Percentiles rank a stretch among this genome's conserved stretches.
Conservation (phyloP, 305 asterid species). For the Fraxinus latifolia region DNA sequence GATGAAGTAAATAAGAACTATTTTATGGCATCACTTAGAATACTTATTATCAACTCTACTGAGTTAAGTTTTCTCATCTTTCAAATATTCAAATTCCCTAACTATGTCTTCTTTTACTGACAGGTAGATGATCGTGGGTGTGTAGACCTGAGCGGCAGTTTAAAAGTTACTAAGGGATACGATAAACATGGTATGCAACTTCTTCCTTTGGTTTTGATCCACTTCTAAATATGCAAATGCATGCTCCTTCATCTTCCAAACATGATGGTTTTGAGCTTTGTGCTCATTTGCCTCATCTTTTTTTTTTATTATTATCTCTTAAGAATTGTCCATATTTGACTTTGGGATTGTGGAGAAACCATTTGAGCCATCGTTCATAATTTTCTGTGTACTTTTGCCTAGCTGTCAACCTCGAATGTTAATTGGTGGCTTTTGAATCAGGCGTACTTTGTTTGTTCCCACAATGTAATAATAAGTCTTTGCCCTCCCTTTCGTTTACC, state of each 20-base stretch:
- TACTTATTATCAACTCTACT: not conserved
- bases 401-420: not conserved
- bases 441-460: not conserved
- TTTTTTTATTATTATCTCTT: not conserved
- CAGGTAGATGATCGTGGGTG: slow-evolving; percentile 52
- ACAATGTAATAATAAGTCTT: not conserved
- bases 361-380: not conserved
- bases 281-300: not conserved
- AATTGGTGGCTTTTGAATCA: not conserved
- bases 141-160: slow-evolving; percentile 44
- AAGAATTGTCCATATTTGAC: not conserved
- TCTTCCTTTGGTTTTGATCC: slow-evolving; percentile 10
- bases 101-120: slow-evolving; percentile 16
- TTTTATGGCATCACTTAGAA: not conserved
- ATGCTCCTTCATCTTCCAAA: not conserved
- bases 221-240: not conserved
- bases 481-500: not conserved
- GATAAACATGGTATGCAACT: slow-evolving; percentile 45
- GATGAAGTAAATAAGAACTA: not conserved
- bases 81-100: slow-evolving; percentile 8
- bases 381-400: not conserved
- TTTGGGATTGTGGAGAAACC: not conserved
- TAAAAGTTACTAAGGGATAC: slow-evolving; percentile 55
- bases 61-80: not conserved
- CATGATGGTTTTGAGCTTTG: not conserved